Conservation (phyloP, 2,329 filamentous ascomycete species). For the Pezicula radicicola region DNA sequence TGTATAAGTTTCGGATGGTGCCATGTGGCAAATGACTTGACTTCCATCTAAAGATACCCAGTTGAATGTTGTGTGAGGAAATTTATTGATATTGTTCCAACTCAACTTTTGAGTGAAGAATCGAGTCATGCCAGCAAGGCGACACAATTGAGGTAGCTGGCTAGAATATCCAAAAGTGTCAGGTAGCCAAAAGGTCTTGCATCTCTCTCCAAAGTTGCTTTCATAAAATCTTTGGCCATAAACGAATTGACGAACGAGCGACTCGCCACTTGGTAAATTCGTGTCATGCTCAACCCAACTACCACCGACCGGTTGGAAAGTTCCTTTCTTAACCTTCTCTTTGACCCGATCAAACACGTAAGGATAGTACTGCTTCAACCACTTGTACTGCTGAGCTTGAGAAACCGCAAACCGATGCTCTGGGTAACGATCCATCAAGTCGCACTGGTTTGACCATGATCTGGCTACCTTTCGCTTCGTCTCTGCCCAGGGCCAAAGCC, state of each 20-base stretch:
- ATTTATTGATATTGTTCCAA: conserved; percentile 99
- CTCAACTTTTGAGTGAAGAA: conserved; percentile 99
- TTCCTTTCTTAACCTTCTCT: conserved; percentile 82
- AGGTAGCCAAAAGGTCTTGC: conserved; percentile 92
- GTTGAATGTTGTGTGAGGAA: conserved; percentile 98
- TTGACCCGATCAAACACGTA: conserved; percentile 88
- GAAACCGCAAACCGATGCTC: conserved; percentile 92
- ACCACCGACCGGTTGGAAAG: conserved; percentile 91
- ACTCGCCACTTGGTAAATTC: conserved; percentile 94
- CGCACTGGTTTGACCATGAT: conserved; percentile 96
- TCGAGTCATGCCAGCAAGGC: conserved; percentile 89
- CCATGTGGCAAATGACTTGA: conserved; percentile 97
- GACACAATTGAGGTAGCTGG: conserved; percentile 90
- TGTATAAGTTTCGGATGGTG: conserved; percentile 92
- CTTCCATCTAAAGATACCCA: conserved; percentile 96
- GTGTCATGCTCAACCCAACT: conserved; percentile 99
- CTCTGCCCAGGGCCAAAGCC: conserved; percentile 98
- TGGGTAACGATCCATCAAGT: conserved; percentile 91
- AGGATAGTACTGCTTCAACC: conserved; percentile 88
- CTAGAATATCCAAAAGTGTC: conserved; percentile 98
- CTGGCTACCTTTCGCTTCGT: conserved; percentile 94
- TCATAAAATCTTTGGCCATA: conserved; percentile 96
- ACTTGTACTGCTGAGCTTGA: conserved; percentile 97
- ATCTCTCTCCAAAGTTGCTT: conserved; percentile 84
- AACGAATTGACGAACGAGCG: conserved; percentile 87